Conservation (phyloP, 2,329 filamentous ascomycete genomes). For the Helminthosporium solani region DNA sequence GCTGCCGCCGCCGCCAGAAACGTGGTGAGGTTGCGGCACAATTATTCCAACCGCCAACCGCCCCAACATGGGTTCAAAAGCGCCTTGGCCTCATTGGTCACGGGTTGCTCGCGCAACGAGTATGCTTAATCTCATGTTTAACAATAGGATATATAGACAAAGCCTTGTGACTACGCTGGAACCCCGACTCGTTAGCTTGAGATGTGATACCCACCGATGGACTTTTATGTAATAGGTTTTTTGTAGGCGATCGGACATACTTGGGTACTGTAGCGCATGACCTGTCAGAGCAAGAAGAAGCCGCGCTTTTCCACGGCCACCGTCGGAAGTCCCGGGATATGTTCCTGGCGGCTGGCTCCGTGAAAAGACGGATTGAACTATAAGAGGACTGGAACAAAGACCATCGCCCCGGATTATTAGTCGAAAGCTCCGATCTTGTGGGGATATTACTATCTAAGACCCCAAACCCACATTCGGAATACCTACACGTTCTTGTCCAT, state of each 20-base stretch:
- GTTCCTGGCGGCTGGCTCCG: conserved; percentile 2
- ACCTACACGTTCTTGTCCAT: neutral
- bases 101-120: neutral
- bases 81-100: neutral
- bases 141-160: too few relatives aligned
- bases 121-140: too few relatives aligned
- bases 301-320: conserved; percentile 36
- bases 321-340: conserved; percentile 27
- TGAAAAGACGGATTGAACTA: too few relatives aligned
- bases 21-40: neutral
- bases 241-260: conserved; percentile 9
- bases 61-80: neutral
- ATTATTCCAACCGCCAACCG: too few relatives aligned
- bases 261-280: too few relatives aligned
- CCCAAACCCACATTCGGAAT: neutral
- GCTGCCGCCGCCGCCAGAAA: neutral
- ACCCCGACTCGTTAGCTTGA: neutral
- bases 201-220: too few relatives aligned
- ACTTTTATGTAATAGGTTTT: conserved; percentile 12
- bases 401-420: neutral
- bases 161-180: too few relatives aligned
- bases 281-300: conserved; percentile 19
- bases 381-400: neutral
- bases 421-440: neutral
- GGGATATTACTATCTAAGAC: neutral